Base-by-base conservation (phyloP, 2,329 filamentous ascomycete species). In the Sclerotiophoma versabilis region DNA sequence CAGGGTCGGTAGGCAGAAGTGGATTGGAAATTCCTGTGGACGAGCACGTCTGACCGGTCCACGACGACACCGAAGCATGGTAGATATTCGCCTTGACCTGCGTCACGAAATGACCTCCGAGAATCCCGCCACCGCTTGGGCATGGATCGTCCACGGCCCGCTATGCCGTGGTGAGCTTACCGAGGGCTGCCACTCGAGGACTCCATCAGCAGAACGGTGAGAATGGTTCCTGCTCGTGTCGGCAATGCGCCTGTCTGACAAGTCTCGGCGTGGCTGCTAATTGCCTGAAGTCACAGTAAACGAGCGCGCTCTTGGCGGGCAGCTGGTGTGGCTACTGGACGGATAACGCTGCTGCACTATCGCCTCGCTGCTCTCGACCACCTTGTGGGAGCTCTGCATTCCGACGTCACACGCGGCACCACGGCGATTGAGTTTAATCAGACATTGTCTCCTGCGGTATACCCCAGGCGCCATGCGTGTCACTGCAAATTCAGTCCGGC, bases 401-500 rank as follows among this genome's bases (percentile, higher is more conserved):
- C 14, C 44, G 34, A 48, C 27, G 27, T 41, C 51, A 54, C 39
- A 22, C 45, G 33, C 27, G 11, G 38, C 38, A 38, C 25, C 37
- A 48, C 30, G 30, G 27, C 47, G 51, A 53, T 63, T 49, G 51
- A 53, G 34, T 46, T 54, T 48, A 57, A 58, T 58, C 36, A 45
- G 47, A 54, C 45, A 46, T 39, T 25, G 11, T 49, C 32, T 45
- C 26, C 51, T 54, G 51, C 45, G 17, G 20, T 39, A 44, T 59
- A 52, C 54, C 53, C 58, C 54, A 49, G 44, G 60, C 63, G 59
- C 52, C 63, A 60, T 64, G 60, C 57, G 60, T 66, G 65, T 54
- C 62, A 65, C 66, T 49, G 57, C 57, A 55, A 57, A 65, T 60
- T 60, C 62, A 61, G 48, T 52, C 56, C 65, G 66, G 65, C 65